Evolutionary conservation across 352 stramenopile genomes (phyloP).

Genomic region (Globisporangium irregulare): DNA sequence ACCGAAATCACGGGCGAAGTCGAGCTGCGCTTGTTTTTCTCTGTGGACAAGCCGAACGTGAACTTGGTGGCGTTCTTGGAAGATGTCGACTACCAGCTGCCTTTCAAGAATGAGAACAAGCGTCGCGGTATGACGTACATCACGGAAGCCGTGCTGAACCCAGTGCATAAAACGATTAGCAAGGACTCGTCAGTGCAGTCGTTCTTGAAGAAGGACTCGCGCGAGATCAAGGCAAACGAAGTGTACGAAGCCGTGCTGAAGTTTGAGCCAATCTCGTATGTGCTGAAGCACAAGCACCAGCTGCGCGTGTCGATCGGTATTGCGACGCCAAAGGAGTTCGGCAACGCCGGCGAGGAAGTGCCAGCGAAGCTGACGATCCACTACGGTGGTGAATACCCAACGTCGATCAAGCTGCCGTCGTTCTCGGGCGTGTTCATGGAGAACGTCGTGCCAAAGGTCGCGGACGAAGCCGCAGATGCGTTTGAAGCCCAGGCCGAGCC

Average conservation of each 20-base stretch:
- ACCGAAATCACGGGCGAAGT: slow-evolving; percentile 72
- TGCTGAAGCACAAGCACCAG: slow-evolving; percentile 76
- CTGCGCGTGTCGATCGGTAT: slow-evolving; percentile 70
- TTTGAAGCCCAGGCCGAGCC: slow-evolving; percentile 20
- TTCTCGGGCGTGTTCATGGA: slow-evolving; percentile 58
- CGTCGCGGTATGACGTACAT: slow-evolving; percentile 78
- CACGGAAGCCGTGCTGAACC: slow-evolving; percentile 72
- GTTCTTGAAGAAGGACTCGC: slow-evolving; percentile 56
- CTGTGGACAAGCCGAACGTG: slow-evolving; percentile 55
- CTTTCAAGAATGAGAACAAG: slow-evolving; percentile 81
- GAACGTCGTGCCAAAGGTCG: slow-evolving; percentile 50
- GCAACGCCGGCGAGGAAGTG: slow-evolving; percentile 36
- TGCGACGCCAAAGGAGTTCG: slow-evolving; percentile 55
- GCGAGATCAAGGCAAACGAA: slow-evolving; percentile 53
- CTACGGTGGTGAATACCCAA: slow-evolving; percentile 65
- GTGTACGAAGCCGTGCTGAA: slow-evolving; percentile 80
- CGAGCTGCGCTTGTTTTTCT: slow-evolving; percentile 79
- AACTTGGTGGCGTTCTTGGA: slow-evolving; percentile 77
- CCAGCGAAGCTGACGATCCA: slow-evolving; percentile 72
- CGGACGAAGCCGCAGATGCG: slow-evolving; percentile 24
- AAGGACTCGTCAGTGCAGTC: slow-evolving; percentile 64
- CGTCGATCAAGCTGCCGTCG: slow-evolving; percentile 64
- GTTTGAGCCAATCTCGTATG: slow-evolving; percentile 75
- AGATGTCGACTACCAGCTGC: slow-evolving; percentile 67
- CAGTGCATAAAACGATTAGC: slow-evolving; percentile 59